Evolutionary conservation across 2,329 filamentous ascomycete genomes (phyloP), one percentile per base, ranked within the genome.

Genomic region (Colletotrichum cordylinicola): DNA sequence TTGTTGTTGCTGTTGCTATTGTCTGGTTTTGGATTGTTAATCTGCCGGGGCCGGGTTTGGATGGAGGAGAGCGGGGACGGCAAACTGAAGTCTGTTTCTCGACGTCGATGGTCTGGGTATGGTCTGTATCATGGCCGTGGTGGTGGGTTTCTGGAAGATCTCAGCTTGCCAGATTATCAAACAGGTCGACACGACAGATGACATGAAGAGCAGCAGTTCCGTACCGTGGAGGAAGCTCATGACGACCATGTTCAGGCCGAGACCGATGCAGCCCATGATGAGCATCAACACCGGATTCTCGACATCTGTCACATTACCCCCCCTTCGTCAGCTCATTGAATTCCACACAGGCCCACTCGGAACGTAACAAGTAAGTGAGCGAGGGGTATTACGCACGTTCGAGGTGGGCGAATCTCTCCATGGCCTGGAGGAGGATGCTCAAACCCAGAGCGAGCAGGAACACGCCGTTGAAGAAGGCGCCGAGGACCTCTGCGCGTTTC

Each of bases 381-480:
- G 4, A 27, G 24, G 24, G 24, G 4, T 27, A 27, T 27, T 27
- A 27, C 24, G 24, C 24, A 27, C 24, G 24, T 27, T 27, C 24
- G 24, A 93, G 81, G 5, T 88, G 85, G 24, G 93, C 87, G 80
- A 95, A 95, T 43, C 94, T 87, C 83, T 96, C 93, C 67, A 96
- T 88, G 0, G 94, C 92, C 80, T 96, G 94, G 4, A 96, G 85
- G 39, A 94, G 89, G 66, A 96, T 94, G 82, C 93, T 95, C 43
- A 95, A 83, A 2, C 93, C 93, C 3, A 96, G 85, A 1, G 93
- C 94, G 18, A 95, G 83, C 2, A 96, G 88, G 74, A 96, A 94
- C 2, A 93, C 92, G 16, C 94, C 94, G 80, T 96, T 96, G 88
- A 96, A 96, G 83, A 96, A 96, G 27, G 93, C 93, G 7, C 94